Evolutionary conservation across 768 basidiomycete species (phyloP).

Genomic region (Phlebiopsis flavidoalba): DNA sequence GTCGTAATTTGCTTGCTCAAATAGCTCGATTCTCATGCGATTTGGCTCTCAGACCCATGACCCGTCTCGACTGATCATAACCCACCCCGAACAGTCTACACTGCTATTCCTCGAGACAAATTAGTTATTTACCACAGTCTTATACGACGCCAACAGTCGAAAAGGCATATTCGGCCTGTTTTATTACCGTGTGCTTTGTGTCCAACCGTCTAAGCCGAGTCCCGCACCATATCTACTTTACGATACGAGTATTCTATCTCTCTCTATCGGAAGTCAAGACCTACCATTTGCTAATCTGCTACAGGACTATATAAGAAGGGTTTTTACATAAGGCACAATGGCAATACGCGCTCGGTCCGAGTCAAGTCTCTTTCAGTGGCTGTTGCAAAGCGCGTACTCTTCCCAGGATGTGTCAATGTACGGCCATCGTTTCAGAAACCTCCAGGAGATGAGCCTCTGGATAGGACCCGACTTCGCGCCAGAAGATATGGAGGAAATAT

Average conservation of each 20-base stretch:
- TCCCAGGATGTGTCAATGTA: slow-evolving; percentile 71
- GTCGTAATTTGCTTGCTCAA: slow-evolving; percentile 6
- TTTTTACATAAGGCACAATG: slow-evolving; percentile 29
- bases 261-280: slow-evolving; percentile 44
- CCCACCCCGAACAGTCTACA: slow-evolving; percentile 71
- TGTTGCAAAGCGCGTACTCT: slow-evolving; percentile 71
- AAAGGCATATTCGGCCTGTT: no score
- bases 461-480: slow-evolving; percentile 77
- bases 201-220: no score
- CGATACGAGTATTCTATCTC: slow-evolving; percentile 49
- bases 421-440: slow-evolving; percentile 43
- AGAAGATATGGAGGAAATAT: slow-evolving; percentile 73
- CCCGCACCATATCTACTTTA: slow-evolving; percentile 65
- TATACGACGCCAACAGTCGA: no score
- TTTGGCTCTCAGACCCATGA: slow-evolving; percentile 42
- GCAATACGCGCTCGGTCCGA: no score
- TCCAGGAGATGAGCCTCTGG: slow-evolving; percentile 51
- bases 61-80: slow-evolving; percentile 25
- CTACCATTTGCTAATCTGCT: slow-evolving; percentile 53
- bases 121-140: no score
- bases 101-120: slow-evolving; percentile 48
- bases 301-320: slow-evolving; percentile 28
- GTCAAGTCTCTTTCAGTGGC: no score
- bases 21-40: slow-evolving; percentile 69
- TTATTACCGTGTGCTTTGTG: no score